A percentile compares a stretch with the other conserved stretches of the same genome.
Conservation (phyloP, 2,329 filamentous ascomycete species). For the Esteya vermicola region DNA sequence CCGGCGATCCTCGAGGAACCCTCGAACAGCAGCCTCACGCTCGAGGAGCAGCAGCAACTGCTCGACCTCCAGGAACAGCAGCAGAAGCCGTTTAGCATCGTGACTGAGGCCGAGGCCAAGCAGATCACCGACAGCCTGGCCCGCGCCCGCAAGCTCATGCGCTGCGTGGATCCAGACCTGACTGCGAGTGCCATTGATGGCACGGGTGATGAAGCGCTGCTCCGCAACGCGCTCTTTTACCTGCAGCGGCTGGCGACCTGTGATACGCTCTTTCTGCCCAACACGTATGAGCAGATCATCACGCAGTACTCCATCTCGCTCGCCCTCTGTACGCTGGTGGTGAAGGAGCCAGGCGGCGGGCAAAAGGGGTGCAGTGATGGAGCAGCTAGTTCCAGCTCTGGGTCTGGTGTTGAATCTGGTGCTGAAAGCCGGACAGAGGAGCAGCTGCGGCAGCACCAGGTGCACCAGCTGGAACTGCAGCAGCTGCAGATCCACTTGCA, state of each 20-base stretch:
- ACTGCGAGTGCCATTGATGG: not conserved
- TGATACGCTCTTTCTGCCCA: not conserved
- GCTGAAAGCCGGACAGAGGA: too few species aligned
- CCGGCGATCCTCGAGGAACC: too few species aligned
- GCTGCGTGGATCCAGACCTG: too few species aligned
- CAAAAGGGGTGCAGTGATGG: not conserved
- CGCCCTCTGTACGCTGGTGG: not conserved
- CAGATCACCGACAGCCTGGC: not conserved
- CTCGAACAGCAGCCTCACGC: too few species aligned
- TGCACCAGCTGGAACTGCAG: too few species aligned
- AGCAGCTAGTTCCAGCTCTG: too few species aligned
- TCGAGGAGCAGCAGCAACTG: too few species aligned
- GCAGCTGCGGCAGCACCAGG: too few species aligned
- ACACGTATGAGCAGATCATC: constrained; percentile 1
- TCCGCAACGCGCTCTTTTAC: not conserved
- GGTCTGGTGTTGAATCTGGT: too few species aligned
- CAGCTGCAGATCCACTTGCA: too few species aligned
- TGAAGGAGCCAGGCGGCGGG: not conserved
- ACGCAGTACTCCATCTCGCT: not conserved
- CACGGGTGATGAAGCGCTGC: constrained; percentile 1
- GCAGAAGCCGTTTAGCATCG: not conserved
- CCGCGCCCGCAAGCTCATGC: too few species aligned
- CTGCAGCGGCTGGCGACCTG: not conserved
- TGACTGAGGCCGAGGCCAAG: not conserved
- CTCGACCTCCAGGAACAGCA: too few species aligned